These are phyloP conservation scores for Vaccinium myrtillus DNA, from an alignment of 148 eudicot species.

Conservation along the genomic window DNA sequence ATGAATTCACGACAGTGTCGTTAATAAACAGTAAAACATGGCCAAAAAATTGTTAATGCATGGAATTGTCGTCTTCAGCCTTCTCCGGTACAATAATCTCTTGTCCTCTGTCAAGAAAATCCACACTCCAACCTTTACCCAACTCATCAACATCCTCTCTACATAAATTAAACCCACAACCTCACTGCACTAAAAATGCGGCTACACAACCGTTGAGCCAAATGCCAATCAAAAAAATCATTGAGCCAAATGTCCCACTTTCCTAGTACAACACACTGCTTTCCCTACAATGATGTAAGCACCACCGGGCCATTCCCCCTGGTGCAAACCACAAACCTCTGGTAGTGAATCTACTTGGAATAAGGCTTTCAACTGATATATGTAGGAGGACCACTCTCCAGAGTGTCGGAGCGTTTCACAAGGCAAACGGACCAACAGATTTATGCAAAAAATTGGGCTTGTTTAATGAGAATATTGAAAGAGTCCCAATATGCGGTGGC, in stretches of 20 bases:
- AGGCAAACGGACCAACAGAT: not conserved
- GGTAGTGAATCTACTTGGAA: conserved; percentile 2
- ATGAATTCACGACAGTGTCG: not conserved
- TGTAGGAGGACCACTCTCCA: not conserved
- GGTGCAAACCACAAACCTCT: not conserved
- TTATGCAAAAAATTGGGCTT: not conserved
- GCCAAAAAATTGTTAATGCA: not conserved
- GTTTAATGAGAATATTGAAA: not conserved
- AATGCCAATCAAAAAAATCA: not conserved
- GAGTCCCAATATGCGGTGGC: not conserved
- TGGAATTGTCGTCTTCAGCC: not conserved
- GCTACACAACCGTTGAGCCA: not conserved
- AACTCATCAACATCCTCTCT: not conserved
- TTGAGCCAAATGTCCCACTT: not conserved
- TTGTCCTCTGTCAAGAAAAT: not conserved
- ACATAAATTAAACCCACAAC: not conserved
- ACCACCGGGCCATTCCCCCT: not conserved
- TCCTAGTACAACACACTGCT: not conserved
- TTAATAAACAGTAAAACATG: not conserved
- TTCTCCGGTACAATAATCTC: not conserved
- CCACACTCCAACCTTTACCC: not conserved
- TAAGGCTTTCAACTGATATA: not conserved
- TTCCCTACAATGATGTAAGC: not conserved
- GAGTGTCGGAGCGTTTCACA: not conserved
- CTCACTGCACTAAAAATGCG: not conserved